Evolutionary conservation across 345 rosid species (phyloP).

Genomic region (Salix arbutifolia): DNA sequence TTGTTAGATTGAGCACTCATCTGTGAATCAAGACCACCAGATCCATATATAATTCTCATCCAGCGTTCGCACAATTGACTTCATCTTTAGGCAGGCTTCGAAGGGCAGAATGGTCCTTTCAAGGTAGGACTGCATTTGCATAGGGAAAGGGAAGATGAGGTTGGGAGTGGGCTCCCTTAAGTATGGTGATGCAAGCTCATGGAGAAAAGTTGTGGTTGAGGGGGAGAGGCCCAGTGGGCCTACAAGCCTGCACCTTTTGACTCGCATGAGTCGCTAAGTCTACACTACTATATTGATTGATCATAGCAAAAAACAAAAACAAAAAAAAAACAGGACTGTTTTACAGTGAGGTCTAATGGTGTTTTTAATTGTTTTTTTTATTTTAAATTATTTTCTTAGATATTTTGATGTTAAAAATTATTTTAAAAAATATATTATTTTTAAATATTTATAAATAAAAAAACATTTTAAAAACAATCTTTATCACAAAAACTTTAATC

Average conservation of each 20-base stretch:
- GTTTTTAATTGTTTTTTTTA: no score
- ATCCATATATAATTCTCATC: background rate
- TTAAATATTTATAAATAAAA: no score
- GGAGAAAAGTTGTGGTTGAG: background rate
- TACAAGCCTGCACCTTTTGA: constrained; percentile 1
- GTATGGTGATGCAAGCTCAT: background rate
- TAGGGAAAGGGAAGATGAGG: background rate
- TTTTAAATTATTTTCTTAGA: no score
- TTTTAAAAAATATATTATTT: no score
- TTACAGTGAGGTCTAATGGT: no score
- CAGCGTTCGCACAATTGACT: background rate
- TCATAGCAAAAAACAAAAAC: no score
- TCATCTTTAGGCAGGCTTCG: background rate
- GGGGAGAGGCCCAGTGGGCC: constrained; percentile 25
- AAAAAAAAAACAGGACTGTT: no score
- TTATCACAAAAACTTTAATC: background rate
- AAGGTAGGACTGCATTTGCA: no score
- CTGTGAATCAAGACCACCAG: background rate
- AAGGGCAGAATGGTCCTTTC: background rate
- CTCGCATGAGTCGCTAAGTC: background rate
- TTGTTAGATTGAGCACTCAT: constrained; percentile 4
- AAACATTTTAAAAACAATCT: no score
- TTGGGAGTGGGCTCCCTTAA: background rate
- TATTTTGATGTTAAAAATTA: no score
- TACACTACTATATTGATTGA: background rate